Evolutionary conservation across 805 yeast species (phyloP), one percentile per base, ranked within the genome.

Genomic region (Clavispora santaluciae): DNA sequence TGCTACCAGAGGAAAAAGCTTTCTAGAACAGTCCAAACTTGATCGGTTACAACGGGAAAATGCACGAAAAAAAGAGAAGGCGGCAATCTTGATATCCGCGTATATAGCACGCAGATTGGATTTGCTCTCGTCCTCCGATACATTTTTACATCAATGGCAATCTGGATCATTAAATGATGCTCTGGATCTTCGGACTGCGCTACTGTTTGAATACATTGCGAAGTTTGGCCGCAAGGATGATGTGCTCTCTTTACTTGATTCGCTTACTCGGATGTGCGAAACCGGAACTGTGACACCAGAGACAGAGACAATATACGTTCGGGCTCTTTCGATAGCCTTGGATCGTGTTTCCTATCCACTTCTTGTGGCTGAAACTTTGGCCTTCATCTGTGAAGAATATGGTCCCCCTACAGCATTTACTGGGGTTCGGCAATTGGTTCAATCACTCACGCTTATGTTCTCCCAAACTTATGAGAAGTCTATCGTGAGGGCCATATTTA

Each of bases 31-130:
- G 48, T 81, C 95, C 4, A 77, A 78, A 49, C 64, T 64, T 29
- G 88, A 86, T 45, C 70, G 97, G 29, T 72, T 70, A 43, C 73
- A 72, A 44, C 73, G 97, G 42, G 89, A 85, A 42, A 57, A 64
- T 23, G 72, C 65, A 12, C 70, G 86, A 17, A 53, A 57, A 11
- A 73, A 70, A 36, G 75, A 72, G 29, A 65, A 60, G 26, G 76
- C 86, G 1, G 79, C 79, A 0, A 41, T 49, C 1, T 39, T 59
- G 6, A 57, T 90, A 26, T 91, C 84, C 54, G 52, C 66, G 3
- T 55, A 65, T 10, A 64, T 79, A 8, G 61, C 80, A 18, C 56
- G 70, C 15, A 63, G 63, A 40, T 37, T 73, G 5, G 68, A 65
- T 7, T 55, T 64, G 16, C 49, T 52, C 20, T 22, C 35, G 6